Base-by-base conservation (phyloP, 352 stramenopile species). In the Pythium rishiriense region DNA sequence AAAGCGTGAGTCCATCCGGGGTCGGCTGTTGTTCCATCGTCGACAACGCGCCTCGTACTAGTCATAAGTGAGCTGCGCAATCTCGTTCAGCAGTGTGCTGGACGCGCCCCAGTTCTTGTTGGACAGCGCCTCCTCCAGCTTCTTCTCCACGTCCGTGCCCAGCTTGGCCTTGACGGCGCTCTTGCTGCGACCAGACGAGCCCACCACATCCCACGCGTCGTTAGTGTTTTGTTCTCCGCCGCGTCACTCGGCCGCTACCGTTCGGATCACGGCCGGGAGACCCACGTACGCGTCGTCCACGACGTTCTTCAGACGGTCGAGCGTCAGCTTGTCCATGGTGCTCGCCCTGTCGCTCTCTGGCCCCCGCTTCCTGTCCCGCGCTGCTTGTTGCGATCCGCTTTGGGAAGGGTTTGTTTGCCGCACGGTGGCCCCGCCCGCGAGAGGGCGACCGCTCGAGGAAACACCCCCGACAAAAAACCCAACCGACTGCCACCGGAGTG, bases 31-130 rank as follows among this genome's bases (percentile, higher is more conserved):
- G 7, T 9, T 17, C 4, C 17, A 17, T 14, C 33, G 11, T 17
- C 9, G 2, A 12, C 33, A 43, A 1, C 21, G 28, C 46, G 4
- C 5, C 7, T 62, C 81, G 59, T 75, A 95, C 87, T 92, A 96
- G 75, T 99, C 96, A 73, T 98, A 99, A 12, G 96, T 99, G 73
- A 99, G 95, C 64, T 97, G 86, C 54, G 97, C 88, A 68, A 99
- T 98, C 69, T 99, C 94, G 78, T 99, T 99, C 74, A 99, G 86
- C 21, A 98, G 72, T 55, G 97, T 99, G 72, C 90, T 98, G 29
- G 97, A 99, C 12, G 97, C 91, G 28, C 97, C 97, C 97, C 97
- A 99, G 76, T 99, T 99, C 84, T 99, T 99, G 74, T 99, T 99
- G 22, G 97, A 99, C 28, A 99, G 84, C 26, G 97, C 97, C 69